These are phyloP conservation scores for Amylocystis lapponica DNA, from an alignment of 768 basidiomycete species.

Conservation along the genomic window DNA sequence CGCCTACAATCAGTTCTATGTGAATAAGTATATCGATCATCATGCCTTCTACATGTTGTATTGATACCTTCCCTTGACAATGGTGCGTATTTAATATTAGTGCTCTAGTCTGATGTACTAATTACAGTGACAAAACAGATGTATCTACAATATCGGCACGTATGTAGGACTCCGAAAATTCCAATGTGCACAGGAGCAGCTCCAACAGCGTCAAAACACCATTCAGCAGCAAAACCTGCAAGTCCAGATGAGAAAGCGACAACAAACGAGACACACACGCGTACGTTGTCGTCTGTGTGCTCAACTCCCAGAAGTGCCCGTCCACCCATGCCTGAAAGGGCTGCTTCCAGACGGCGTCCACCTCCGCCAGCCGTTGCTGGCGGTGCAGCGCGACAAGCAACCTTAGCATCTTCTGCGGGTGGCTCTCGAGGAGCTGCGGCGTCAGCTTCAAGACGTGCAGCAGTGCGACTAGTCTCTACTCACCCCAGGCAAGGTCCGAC, in stretches of 20 bases:
- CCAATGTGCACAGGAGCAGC: slow-evolving; percentile 49
- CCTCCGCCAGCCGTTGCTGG: slow-evolving; percentile 47
- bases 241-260: neutral
- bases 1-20: slow-evolving; percentile 1
- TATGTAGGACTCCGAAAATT: too few species aligned
- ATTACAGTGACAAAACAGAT: too few species aligned
- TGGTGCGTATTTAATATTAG: too few species aligned
- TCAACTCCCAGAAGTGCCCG: slow-evolving; percentile 37
- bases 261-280: slow-evolving; percentile 7
- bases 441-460: slow-evolving; percentile 53
- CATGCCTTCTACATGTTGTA: slow-evolving; percentile 2
- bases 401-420: slow-evolving; percentile 38
- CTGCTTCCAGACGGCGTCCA: slow-evolving; percentile 55
- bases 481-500: slow-evolving; percentile 64
- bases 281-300: slow-evolving; percentile 35
- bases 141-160: too few species aligned
- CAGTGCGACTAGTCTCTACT: slow-evolving; percentile 66
- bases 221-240: slow-evolving; percentile 45
- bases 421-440: slow-evolving; percentile 37
- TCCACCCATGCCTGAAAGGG: slow-evolving; percentile 47
- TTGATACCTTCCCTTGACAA: too few species aligned
- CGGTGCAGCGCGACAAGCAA: slow-evolving; percentile 46
- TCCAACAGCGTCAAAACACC: slow-evolving; percentile 48
- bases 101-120: too few species aligned
- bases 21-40: slow-evolving; percentile 6